Evolutionary conservation across 257 asterid species (phyloP), one percentile per base, ranked within the genome.

Genomic region (Penstemon barbatus): DNA sequence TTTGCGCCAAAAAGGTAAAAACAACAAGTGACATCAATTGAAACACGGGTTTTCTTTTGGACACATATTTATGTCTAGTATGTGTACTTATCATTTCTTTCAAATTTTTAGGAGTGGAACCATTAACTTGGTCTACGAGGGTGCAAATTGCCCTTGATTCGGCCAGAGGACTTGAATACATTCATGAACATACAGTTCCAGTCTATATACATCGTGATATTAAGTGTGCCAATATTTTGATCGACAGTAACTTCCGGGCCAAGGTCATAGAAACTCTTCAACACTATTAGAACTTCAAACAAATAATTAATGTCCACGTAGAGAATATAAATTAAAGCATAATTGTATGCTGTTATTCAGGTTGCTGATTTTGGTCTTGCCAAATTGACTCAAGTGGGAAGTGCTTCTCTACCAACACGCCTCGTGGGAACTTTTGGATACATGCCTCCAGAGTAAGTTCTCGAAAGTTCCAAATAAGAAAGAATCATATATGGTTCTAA

Each of bases 121-220:
- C 88, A 15, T 73, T 91, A 74, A 54, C 87, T 13, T 91, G 97
- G 97, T 51, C 86, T 18, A 81, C 82, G 15, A 84, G 97, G 83
- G 78, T 91, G 69, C 91, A 87, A 80, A 85, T 91, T 15, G 96
- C 96, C 57, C 93, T 91, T 36, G 97, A 91, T 80, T 87, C 97
- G 1, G 97, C 97, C 4, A 82, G 97, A 88, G 97, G 97, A 43
- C 96, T 91, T 11, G 97, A 91, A 78, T 89, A 91, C 85, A 91
- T 91, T 51, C 97, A 91, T 37, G 97, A 89, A 72, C 97, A 91
- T 76, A 89, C 97, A 0, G 93, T 91, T 66, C 97, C 95, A 3
- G 84, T 89, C 48, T 91, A 91, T 57, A 89, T 91, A 53, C 97
- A 91, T 61, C 93, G 97, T 0, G 96, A 91, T 63, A 87, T 89